Evolutionary conservation across 164 flowering plant genomes (phyloP).

Genomic region (Sedum album): DNA sequence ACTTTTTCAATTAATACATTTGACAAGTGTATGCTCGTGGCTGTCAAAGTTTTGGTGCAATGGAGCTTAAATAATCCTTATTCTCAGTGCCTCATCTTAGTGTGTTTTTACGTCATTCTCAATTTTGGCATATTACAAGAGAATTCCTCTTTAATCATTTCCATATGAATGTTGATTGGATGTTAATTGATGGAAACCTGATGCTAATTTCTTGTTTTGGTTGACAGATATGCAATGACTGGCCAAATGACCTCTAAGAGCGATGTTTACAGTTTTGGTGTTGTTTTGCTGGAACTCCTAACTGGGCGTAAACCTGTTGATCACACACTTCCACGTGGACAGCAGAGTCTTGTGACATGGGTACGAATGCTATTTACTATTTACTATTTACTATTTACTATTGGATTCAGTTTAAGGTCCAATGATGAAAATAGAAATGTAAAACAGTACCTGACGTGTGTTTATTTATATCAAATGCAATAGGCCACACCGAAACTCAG

Average conservation of each 20-base stretch:
- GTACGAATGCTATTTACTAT: conserved; percentile 23
- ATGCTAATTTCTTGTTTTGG: conserved; percentile 11
- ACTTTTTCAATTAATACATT: not conserved
- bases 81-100: not conserved
- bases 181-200: not conserved
- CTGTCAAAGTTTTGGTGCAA: not conserved
- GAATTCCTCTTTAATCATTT: not conserved
- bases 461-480: not conserved
- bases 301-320: conserved; percentile 91
- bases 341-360: conserved; percentile 91
- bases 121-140: not conserved
- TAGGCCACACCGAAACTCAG: conserved; percentile 84
- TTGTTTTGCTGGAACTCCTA: conserved; percentile 71
- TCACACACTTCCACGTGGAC: conserved; percentile 76
- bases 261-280: conserved; percentile 90
- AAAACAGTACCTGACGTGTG: not conserved
- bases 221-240: conserved; percentile 74
- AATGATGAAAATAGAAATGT: not conserved
- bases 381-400: not conserved
- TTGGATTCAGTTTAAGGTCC: not conserved
- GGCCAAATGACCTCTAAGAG: conserved; percentile 79
- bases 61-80: not conserved
- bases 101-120: not conserved
- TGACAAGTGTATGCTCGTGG: not conserved
- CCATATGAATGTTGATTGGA: not conserved